Conservation (phyloP, 345 rosid genomes). For the Ricinus communis region DNA sequence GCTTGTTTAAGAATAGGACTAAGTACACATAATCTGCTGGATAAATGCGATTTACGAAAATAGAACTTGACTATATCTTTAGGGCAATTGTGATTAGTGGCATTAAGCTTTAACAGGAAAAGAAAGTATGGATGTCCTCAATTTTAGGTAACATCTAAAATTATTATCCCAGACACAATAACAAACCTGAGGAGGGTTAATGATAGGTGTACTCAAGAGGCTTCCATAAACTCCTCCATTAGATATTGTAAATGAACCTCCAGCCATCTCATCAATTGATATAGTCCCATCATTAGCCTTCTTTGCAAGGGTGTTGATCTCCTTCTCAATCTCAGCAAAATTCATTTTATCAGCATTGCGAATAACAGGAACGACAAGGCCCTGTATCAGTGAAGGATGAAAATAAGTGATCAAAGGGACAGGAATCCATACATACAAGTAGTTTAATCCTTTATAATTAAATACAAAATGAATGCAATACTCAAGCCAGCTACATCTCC, state of each 20-base stretch:
- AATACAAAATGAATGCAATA: conserved; percentile 6
- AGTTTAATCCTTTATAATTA: neutral
- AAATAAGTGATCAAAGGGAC: neutral
- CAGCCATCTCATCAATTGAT: conserved; percentile 99
- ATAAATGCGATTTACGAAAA: neutral
- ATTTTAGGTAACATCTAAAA: neutral
- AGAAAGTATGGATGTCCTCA: neutral
- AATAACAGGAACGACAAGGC: conserved; percentile 85
- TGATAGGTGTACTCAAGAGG: conserved; percentile 96
- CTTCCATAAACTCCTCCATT: conserved; percentile 95
- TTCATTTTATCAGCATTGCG: conserved; percentile 70
- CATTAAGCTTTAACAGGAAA: neutral
- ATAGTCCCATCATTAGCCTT: conserved; percentile 90
- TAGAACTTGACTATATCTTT: neutral
- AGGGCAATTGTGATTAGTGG: neutral
- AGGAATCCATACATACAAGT: neutral
- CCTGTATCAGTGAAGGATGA: conserved; percentile 37
- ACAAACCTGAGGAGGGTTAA: conserved; percentile 94
- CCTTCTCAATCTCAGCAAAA: conserved; percentile 91
- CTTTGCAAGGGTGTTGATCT: conserved; percentile 81
- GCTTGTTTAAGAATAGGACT: neutral
- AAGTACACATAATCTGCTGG: neutral
- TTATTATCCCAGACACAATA: neutral
- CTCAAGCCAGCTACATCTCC: neutral
- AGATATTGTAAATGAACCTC: conserved; percentile 88